Evolutionary conservation across 2,329 filamentous ascomycete species (phyloP).

Genomic region (Penicillium janthinellum): DNA sequence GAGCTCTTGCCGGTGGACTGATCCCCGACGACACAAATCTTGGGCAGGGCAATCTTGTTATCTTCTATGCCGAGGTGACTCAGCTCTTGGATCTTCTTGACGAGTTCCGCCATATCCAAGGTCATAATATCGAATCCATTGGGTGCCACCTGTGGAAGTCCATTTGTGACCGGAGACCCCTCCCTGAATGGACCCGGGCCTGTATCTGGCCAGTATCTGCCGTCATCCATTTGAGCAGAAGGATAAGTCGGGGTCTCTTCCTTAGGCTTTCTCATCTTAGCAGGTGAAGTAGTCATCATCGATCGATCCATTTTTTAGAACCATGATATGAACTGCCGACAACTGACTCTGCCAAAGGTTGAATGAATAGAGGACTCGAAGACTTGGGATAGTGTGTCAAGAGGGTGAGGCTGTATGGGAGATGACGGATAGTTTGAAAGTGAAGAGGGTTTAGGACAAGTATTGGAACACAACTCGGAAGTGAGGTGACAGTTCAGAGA

Average conservation of each 20-base stretch:
- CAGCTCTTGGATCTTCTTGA: slow-evolving; percentile 57
- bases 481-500: background rate
- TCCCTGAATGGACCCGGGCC: background rate
- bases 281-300: background rate
- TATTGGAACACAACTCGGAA: background rate
- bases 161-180: background rate
- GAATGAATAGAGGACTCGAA: background rate
- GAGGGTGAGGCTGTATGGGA: background rate
- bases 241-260: background rate
- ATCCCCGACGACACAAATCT: slow-evolving; percentile 81
- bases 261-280: background rate
- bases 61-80: slow-evolving; percentile 73
- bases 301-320: background rate
- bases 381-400: background rate
- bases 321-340: background rate
- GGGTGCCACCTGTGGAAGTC: background rate
- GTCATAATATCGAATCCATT: slow-evolving; percentile 24
- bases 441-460: too few relatives aligned
- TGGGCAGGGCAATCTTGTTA: slow-evolving; percentile 67
- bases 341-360: too few relatives aligned
- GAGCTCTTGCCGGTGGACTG: slow-evolving; percentile 83
- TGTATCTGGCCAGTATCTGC: background rate
- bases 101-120: slow-evolving; percentile 39
- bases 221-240: background rate
- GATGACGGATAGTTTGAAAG: background rate